phyloP scores from a whole-genome alignment of 2,329 filamentous ascomycete genomes.

The Aspergillus ruber region DNA sequence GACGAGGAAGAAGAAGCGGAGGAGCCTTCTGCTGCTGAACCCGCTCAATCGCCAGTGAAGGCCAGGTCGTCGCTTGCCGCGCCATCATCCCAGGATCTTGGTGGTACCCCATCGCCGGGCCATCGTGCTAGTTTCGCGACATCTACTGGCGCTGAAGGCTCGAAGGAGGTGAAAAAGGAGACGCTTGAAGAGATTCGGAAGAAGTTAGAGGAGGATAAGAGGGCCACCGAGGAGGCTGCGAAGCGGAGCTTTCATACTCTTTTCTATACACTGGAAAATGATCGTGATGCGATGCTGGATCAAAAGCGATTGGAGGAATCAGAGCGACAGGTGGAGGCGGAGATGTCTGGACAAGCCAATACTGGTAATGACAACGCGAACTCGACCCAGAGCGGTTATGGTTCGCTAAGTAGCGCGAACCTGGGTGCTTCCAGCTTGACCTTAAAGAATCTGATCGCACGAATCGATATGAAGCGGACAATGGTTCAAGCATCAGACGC shows the following conservation, averaged over 20 bases:
- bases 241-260: slow-evolving; percentile 87
- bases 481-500: slow-evolving; percentile 88
- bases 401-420: slow-evolving; percentile 87
- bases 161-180: slow-evolving; percentile 53
- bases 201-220: slow-evolving; percentile 85
- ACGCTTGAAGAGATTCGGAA: slow-evolving; percentile 84
- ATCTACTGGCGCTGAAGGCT: slow-evolving; percentile 55
- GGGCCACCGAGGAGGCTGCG: slow-evolving; percentile 80
- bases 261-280: slow-evolving; percentile 92
- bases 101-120: slow-evolving; percentile 62
- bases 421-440: slow-evolving; percentile 93
- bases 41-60: slow-evolving; percentile 44
- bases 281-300: slow-evolving; percentile 92
- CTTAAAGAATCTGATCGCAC: slow-evolving; percentile 90
- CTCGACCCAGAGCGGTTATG: slow-evolving; percentile 61
- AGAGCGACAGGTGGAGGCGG: slow-evolving; percentile 90
- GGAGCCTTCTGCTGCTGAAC: slow-evolving; percentile 37
- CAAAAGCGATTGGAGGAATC: slow-evolving; percentile 96
- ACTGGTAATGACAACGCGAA: slow-evolving; percentile 51
- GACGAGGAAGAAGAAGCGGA: slow-evolving; percentile 57
- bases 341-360: slow-evolving; percentile 64
- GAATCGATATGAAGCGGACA: slow-evolving; percentile 87
- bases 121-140: slow-evolving; percentile 61
- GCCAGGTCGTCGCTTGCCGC: slow-evolving; percentile 37
- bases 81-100: slow-evolving; percentile 49